Evolutionary conservation across 2,329 filamentous ascomycete genomes (phyloP), one percentile per base, ranked within the genome.

Genomic region (Amphichorda felina): DNA sequence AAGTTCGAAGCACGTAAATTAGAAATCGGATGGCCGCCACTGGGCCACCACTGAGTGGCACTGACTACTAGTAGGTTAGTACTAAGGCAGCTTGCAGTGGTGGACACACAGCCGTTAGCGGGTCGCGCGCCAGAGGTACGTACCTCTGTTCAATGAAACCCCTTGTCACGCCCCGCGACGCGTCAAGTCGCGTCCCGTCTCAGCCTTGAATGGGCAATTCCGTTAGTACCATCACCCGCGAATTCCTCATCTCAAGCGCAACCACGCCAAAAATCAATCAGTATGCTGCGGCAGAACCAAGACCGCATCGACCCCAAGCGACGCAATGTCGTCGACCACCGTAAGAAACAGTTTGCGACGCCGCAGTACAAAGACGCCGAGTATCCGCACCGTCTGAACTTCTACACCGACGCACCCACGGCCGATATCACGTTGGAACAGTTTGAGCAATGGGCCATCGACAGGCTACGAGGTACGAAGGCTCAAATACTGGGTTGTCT

Each of bases 361-460:
- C 74, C 85, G 14, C 66, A 71, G 37, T 94, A 79, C 66, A 79
- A 84, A 56, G 77, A 86, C 45, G 71, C 80, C 38, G 70, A 81
- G 30, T 98, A 96, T 55, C 76, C 80, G 11, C 72, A 89, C 57
- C 81, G 88, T 38, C 73, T 98, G 50, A 98, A 93, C 66, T 89
- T 95, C 60, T 98, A 98, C 63, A 65, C 76, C 30, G 70, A 80
- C 18, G 84, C 91, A 31, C 91, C 91, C 0, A 95, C 87, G 0
- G 82, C 83, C 33, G 91, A 98, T 53, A 91, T 98, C 47, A 94
- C 86, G 0, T 76, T 98, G 29, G 91, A 98, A 54, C 80, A 98
- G 54, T 98, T 98, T 50, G 91, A 98, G 56, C 87, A 94, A 71
- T 98, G 91, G 91, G 91, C 88, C 9, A 96, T 98, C 50, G 84